Evolutionary conservation across 2,329 filamentous ascomycete genomes (phyloP).

Genomic region (Fusarium xylarioides): DNA sequence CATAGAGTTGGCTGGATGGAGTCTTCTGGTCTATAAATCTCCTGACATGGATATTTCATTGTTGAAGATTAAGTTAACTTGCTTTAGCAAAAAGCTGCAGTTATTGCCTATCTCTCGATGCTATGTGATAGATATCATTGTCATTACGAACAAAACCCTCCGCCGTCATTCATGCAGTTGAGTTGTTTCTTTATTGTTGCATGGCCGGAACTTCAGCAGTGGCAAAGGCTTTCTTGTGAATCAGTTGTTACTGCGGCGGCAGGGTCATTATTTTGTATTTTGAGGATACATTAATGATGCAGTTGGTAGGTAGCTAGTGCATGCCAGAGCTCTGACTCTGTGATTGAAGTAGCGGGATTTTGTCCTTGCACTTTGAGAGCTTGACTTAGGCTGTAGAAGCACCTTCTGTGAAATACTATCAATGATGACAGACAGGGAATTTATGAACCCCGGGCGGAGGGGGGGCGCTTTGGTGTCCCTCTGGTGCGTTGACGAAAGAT

Average conservation of each 20-base stretch:
- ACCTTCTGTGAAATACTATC: background rate
- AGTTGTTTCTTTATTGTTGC: background rate
- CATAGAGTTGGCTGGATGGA: accelerated
- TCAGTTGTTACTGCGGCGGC: background rate
- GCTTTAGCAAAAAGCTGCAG: background rate
- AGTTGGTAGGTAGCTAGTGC: background rate
- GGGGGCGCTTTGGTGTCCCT: background rate
- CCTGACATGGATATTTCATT: background rate
- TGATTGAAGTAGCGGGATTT: background rate
- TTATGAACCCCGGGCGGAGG: no score
- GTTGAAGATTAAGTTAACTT: background rate
- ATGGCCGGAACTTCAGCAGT: background rate
- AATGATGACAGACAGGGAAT: no score
- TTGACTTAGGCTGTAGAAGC: background rate
- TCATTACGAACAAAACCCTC: background rate
- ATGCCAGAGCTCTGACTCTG: background rate
- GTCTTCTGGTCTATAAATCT: background rate
- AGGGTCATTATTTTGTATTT: background rate
- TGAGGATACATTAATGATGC: accelerated
- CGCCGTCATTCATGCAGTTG: background rate
- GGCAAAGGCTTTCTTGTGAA: background rate
- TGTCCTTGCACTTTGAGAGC: background rate
- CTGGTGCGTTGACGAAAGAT: background rate
- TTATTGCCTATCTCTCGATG: background rate
- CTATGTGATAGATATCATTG: background rate